Conservation (phyloP, 2,329 filamentous ascomycete genomes). For the Beauveria varroae region DNA sequence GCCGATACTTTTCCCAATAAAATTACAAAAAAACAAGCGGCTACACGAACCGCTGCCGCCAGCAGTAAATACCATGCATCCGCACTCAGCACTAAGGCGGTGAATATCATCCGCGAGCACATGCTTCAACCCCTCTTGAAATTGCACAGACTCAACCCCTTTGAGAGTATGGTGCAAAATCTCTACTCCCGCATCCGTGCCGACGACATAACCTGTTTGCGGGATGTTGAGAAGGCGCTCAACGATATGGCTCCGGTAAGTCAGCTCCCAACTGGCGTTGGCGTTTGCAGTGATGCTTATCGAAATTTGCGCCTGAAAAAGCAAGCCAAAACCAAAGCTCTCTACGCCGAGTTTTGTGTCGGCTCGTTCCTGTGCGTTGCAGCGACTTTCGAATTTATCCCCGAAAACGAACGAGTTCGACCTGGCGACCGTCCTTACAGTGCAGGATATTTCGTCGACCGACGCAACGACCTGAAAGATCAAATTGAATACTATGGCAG, state of each 20-base stretch:
- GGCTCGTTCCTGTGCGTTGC: slow-evolving; percentile 85
- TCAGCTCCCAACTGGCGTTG: slow-evolving; percentile 49
- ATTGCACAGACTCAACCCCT: slow-evolving; percentile 66
- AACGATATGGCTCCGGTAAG: slow-evolving; percentile 91
- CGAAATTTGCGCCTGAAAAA: slow-evolving; percentile 68
- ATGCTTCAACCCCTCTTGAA: slow-evolving; percentile 71
- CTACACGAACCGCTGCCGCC: slow-evolving; percentile 49
- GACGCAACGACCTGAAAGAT: slow-evolving; percentile 66
- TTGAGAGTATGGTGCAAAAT: slow-evolving; percentile 71
- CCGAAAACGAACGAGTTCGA: slow-evolving; percentile 78
- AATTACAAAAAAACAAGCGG: slow-evolving; percentile 25
- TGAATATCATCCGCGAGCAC: slow-evolving; percentile 71
- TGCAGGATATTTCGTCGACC: slow-evolving; percentile 93
- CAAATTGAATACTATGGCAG: slow-evolving; percentile 87
- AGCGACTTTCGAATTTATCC: slow-evolving; percentile 77
- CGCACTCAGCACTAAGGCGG: slow-evolving; percentile 60
- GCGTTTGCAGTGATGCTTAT: slow-evolving; percentile 58
- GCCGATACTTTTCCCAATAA: slow-evolving; percentile 36
- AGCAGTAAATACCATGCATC: slow-evolving; percentile 42
- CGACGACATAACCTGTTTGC: slow-evolving; percentile 82
- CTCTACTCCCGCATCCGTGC: slow-evolving; percentile 72
- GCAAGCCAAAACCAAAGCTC: slow-evolving; percentile 60
- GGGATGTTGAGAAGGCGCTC: slow-evolving; percentile 90
- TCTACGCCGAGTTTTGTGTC: slow-evolving; percentile 84
- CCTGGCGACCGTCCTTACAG: slow-evolving; percentile 85